Conservation (phyloP, 2,329 filamentous ascomycete species). For the Talaromyces sp. region DNA sequence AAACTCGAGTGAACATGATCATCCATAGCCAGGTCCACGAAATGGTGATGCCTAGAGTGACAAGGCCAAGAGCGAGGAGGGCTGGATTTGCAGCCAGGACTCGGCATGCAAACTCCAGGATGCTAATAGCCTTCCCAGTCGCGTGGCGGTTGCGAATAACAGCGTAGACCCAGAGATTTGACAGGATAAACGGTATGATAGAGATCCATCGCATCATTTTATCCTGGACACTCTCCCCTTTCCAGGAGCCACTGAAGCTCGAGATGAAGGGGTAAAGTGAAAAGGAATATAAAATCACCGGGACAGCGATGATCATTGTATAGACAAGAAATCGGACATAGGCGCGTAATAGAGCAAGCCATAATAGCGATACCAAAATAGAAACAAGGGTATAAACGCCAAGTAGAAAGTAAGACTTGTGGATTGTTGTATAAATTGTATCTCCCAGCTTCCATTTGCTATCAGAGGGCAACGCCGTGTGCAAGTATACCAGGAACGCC, state of each 20-base stretch:
- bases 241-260: conserved; percentile 73
- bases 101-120: conserved; percentile 85
- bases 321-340: conserved; percentile 83
- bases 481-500: conserved; percentile 82
- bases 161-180: conserved; percentile 76
- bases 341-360: conserved; percentile 81
- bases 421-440: conserved; percentile 86
- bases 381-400: conserved; percentile 89
- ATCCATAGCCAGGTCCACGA: conserved; percentile 95
- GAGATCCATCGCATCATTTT: conserved; percentile 82
- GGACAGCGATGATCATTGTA: conserved; percentile 75
- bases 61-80: conserved; percentile 77
- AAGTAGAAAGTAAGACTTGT: conserved; percentile 81
- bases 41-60: conserved; percentile 68
- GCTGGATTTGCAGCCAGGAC: conserved; percentile 82
- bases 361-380: conserved; percentile 78
- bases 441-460: conserved; percentile 72
- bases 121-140: conserved; percentile 75
- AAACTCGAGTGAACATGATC: conserved; percentile 91
- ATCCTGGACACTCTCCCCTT: conserved; percentile 79
- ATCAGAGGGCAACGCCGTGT: conserved; percentile 67
- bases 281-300: conserved; percentile 80
- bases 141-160: conserved; percentile 75
- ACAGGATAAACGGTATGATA: conserved; percentile 66
- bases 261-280: conserved; percentile 86